These are phyloP conservation scores for Jatropha multifida DNA, from an alignment of 441 rosid genomes.

Conservation along the genomic window DNA sequence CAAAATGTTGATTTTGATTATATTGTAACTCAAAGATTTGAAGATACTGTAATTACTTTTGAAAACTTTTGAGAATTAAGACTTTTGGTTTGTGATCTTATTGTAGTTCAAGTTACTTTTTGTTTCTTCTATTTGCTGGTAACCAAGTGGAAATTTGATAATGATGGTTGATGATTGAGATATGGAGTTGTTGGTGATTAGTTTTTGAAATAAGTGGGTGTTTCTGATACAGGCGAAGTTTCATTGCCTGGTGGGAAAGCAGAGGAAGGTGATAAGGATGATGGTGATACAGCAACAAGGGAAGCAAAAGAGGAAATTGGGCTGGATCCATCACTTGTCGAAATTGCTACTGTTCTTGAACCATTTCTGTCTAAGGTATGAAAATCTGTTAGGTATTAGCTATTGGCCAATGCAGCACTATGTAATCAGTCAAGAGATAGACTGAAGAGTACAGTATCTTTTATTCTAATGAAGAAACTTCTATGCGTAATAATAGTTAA, in stretches of 20 bases:
- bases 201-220: conserved; percentile 15
- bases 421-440: neutral
- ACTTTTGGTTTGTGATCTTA: neutral
- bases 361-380: conserved; percentile 88
- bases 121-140: neutral
- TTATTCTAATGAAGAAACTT: neutral
- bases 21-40: neutral
- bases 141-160: neutral
- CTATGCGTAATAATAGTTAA: neutral
- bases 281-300: conserved; percentile 78
- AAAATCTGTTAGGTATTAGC: neutral
- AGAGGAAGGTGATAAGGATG: conserved; percentile 75
- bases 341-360: conserved; percentile 67
- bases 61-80: neutral
- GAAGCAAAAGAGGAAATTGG: conserved; percentile 97
- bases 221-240: conserved; percentile 69
- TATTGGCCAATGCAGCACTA: neutral
- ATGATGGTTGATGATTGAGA: conserved; percentile 4
- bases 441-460: neutral
- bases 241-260: conserved; percentile 94
- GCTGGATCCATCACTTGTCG: conserved; percentile 78
- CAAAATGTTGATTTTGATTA: neutral
- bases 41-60: neutral
- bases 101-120: neutral
- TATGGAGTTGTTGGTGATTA: conserved; percentile 1